A percentile compares a stretch with the other conserved stretches of the same genome.
These are phyloP conservation scores for Saccharomyces hybrid DNA, from an alignment of 1,139 yeast genomes.

Conservation along the genomic window DNA sequence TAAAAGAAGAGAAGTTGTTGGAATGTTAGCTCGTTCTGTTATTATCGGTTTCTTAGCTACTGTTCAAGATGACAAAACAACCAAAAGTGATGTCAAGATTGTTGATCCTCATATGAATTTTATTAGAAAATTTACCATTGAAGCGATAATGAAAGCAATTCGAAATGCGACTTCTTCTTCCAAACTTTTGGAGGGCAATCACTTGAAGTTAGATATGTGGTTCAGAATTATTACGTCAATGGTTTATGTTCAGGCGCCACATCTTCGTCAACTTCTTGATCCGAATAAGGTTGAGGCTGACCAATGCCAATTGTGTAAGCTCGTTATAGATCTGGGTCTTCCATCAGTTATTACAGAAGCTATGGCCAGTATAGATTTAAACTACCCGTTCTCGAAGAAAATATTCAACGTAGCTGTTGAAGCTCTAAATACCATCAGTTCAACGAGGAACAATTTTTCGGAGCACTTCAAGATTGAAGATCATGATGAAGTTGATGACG, in stretches of 20 bases:
- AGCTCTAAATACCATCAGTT: conserved; percentile 57
- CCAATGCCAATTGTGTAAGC: conserved; percentile 51
- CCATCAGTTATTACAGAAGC: conserved; percentile 51
- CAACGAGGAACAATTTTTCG: conserved; percentile 51
- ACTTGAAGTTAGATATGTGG: conserved; percentile 29
- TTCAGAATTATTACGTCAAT: conserved; percentile 26
- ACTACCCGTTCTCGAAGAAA: conserved; percentile 57
- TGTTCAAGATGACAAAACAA: conserved; percentile 37
- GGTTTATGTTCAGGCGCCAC: conserved; percentile 46
- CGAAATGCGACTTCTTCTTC: conserved; percentile 23
- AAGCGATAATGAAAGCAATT: conserved; percentile 50
- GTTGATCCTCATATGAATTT: conserved; percentile 65
- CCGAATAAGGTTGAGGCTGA: conserved; percentile 48
- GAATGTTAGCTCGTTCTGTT: conserved; percentile 37
- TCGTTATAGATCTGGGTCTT: conserved; percentile 59
- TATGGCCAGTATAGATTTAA: conserved; percentile 60
- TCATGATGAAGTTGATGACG: conserved; percentile 59
- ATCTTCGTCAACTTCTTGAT: conserved; percentile 54
- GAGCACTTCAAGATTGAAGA: conserved; percentile 48
- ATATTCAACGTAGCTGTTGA: conserved; percentile 52
- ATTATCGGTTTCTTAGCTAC: conserved; percentile 58
- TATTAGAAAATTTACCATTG: conserved; percentile 68
- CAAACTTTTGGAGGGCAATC: conserved; percentile 23
- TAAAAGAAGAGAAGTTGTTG: conserved; percentile 33
- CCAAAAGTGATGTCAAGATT: conserved; percentile 40